Conservation (phyloP, 1,139 yeast species). For the Blastobotrys persicus region DNA sequence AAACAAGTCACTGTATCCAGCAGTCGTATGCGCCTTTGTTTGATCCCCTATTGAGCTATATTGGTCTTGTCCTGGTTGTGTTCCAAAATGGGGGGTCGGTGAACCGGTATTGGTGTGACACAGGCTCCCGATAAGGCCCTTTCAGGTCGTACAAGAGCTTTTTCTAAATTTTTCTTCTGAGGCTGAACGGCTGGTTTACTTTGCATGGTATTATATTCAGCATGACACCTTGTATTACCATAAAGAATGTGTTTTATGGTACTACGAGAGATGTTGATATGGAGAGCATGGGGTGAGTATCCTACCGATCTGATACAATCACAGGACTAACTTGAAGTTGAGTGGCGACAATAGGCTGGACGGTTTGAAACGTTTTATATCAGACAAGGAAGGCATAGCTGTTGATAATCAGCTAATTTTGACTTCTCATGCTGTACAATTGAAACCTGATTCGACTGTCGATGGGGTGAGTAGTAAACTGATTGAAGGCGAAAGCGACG, state of each 20-base stretch:
- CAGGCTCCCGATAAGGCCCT: not conserved
- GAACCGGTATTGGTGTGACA: not conserved
- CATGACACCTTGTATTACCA: not conserved
- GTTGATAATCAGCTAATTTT: constrained; percentile 32
- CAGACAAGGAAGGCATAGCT: constrained; percentile 22
- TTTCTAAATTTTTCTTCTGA: too few species aligned
- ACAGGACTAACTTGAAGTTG: not conserved
- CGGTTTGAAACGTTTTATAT: constrained; percentile 47
- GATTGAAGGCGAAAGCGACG: not conserved
- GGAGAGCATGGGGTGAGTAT: constrained; percentile 1
- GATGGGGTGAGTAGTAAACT: constrained; percentile 22
- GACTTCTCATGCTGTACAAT: constrained; percentile 30
- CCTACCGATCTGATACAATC: not conserved
- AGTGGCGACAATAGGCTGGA: constrained; percentile 11
- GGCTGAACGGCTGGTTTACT: not conserved
- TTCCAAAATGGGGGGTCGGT: too few species aligned
- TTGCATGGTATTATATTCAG: not conserved
- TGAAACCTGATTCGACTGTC: constrained; percentile 31
- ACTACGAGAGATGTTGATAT: constrained; percentile 10
- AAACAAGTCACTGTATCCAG: too few species aligned
- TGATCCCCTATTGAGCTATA: too few species aligned
- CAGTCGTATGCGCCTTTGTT: too few species aligned
- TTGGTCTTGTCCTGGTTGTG: too few species aligned
- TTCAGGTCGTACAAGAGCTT: not conserved
- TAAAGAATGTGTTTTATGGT: constrained; percentile 15